Evolutionary conservation across 139 green algal species (phyloP), one percentile per base, ranked within the genome.

Genomic region (Axilococcus clingmanii): DNA sequence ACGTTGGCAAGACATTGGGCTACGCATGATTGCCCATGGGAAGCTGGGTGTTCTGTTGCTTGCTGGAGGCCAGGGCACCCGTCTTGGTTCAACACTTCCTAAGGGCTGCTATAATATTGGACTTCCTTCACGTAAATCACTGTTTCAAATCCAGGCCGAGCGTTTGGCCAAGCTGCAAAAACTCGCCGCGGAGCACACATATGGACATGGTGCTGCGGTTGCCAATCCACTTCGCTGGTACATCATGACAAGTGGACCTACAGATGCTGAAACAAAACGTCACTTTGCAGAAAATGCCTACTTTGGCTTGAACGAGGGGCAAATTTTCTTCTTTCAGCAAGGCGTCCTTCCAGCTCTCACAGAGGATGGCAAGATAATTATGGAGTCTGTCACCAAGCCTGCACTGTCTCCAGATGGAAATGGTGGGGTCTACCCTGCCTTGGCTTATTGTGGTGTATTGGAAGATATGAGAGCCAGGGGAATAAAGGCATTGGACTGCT

Each of bases 91-190:
- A 68, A 52, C 48, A 5, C 38, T 57, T 6, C 89, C 89, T 34
- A 96, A 95, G 66, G 90, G 90, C 40, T 97, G 89, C 66, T 95
- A 84, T 52, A 75, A 96, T 70, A 83, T 97, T 5, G 83, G 88
- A 4, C 78, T 97, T 40, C 87, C 90, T 17, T 93, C 79, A 8
- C 43, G 59, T 52, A 95, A 93, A 66, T 82, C 71, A 2, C 78
- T 97, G 16, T 97, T 96, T 59, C 81, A 91, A 60, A 64, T 97
- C 41, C 77, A 82, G 14, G 85, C 84, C 3, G 88, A 95, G 72
- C 75, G 90, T 31, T 47, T 97, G 17, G 45, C 72, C 34, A 63
- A 66, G 24, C 54, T 95, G 44, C 84, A 94, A 66, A 45, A 23
- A 3, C 51, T 83, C 38, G 75, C 75, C 2, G 59, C 44, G 2